phyloP scores from a whole-genome alignment of 345 rosid species.

The Cardamine resedifolia region DNA sequence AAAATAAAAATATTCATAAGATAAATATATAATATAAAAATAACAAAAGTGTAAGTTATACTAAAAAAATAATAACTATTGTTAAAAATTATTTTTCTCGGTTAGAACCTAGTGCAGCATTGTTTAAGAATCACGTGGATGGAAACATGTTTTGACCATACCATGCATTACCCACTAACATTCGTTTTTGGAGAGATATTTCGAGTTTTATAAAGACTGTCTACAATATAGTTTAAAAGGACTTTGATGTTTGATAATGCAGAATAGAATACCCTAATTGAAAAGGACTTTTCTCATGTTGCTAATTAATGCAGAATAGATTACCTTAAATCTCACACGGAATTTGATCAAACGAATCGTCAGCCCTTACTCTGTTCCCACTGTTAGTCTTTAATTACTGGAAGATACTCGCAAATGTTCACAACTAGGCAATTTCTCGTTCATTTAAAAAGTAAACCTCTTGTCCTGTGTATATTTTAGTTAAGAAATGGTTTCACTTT shows the following conservation, averaged over 20 bases:
- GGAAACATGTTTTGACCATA: no score
- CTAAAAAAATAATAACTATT: no score
- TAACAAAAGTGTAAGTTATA: no score
- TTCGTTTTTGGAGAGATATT: background rate
- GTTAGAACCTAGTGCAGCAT: no score
- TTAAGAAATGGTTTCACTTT: background rate
- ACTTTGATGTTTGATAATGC: background rate
- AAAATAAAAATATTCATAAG: no score
- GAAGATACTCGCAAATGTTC: background rate
- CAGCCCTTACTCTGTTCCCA: slow-evolving; percentile 3
- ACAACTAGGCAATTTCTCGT: background rate
- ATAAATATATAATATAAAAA: no score
- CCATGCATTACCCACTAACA: background rate
- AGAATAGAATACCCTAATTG: no score
- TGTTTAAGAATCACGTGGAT: background rate
- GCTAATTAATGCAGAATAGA: no score
- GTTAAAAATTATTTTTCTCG: no score
- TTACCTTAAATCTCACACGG: background rate
- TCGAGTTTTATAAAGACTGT: background rate
- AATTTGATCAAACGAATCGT: background rate
- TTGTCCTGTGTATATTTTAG: background rate
- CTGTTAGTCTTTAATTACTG: background rate
- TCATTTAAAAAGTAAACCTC: background rate
- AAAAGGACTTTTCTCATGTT: background rate
- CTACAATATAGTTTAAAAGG: background rate